A percentile compares a stretch with the other conserved stretches of the same genome.
Evolutionary conservation across 208 protist species (phyloP).

Genomic region (Crithidia fasciculata): DNA sequence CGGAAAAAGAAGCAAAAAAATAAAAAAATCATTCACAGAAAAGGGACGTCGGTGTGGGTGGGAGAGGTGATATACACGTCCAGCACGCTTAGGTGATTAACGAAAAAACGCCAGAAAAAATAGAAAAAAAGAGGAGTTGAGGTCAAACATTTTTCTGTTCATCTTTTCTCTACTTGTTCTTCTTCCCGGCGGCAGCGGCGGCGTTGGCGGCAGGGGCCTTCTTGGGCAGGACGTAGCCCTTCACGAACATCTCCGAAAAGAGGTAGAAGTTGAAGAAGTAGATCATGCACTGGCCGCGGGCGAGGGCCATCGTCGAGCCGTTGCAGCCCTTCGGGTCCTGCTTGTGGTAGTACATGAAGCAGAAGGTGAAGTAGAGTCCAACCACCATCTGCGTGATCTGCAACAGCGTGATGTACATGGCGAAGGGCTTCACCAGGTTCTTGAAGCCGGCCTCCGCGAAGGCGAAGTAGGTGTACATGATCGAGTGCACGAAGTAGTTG

Average conservation of each 20-base stretch:
- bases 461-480: conserved; percentile 97
- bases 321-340: conserved; percentile 35
- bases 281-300: conserved; percentile 72
- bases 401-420: conserved; percentile 85
- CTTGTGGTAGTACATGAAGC: conserved; percentile 37
- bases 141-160: background rate
- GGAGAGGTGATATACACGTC: conserved; percentile 30
- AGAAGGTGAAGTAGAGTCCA: conserved; percentile 75
- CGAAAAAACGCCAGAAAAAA: conserved; percentile 7
- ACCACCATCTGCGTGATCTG: conserved; percentile 95
- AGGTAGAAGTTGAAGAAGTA: conserved; percentile 93
- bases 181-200: conserved; percentile 19
- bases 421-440: conserved; percentile 79
- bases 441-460: conserved; percentile 72
- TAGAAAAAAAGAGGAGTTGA: background rate
- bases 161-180: conserved; percentile 9
- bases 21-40: background rate
- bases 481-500: conserved; percentile 94
- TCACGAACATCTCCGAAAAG: conserved; percentile 91
- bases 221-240: conserved; percentile 70
- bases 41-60: background rate
- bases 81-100: conserved; percentile 6
- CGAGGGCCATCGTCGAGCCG: conserved; percentile 47
- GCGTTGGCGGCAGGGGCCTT: conserved; percentile 12
- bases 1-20: background rate